phyloP scores from a whole-genome alignment of 139 green algal species.

The Chlamydomonas schloesseri region DNA sequence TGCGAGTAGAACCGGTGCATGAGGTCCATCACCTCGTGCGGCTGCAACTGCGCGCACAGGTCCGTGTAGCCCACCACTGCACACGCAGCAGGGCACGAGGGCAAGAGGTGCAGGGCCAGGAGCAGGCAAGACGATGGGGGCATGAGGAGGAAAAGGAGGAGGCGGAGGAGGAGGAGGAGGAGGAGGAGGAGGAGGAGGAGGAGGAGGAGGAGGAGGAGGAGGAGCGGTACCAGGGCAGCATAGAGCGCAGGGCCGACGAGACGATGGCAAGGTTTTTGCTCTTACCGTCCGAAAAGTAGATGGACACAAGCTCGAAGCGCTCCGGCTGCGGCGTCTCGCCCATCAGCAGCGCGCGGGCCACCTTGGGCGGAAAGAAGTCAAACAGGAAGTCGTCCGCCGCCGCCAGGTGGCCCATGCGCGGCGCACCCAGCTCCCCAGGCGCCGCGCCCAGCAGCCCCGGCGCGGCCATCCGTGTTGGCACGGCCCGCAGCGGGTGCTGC shows the following conservation, averaged over 20 bases:
- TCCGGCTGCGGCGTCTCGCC: conserved; percentile 36
- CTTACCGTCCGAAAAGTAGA: conserved; percentile 38
- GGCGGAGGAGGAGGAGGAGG: too few species aligned
- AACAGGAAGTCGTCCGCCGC: conserved; percentile 16
- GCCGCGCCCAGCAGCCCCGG: too few species aligned
- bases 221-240: too few species aligned
- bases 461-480: too few species aligned
- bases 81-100: too few species aligned
- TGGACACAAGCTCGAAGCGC: conserved; percentile 41
- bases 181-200: too few species aligned
- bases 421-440: too few species aligned
- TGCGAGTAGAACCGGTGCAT: conserved; percentile 42
- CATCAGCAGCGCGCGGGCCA: conserved; percentile 22
- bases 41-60: conserved; percentile 38
- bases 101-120: background rate
- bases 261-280: too few species aligned
- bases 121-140: too few species aligned
- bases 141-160: background rate
- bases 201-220: too few species aligned
- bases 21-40: conserved; percentile 42
- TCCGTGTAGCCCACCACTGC: conserved; percentile 39
- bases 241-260: too few species aligned
- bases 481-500: too few species aligned
- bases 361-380: conserved; percentile 43
- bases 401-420: background rate